Evolutionary conservation across 805 yeast genomes (phyloP).

Genomic region (Saccharomyces jurei): DNA sequence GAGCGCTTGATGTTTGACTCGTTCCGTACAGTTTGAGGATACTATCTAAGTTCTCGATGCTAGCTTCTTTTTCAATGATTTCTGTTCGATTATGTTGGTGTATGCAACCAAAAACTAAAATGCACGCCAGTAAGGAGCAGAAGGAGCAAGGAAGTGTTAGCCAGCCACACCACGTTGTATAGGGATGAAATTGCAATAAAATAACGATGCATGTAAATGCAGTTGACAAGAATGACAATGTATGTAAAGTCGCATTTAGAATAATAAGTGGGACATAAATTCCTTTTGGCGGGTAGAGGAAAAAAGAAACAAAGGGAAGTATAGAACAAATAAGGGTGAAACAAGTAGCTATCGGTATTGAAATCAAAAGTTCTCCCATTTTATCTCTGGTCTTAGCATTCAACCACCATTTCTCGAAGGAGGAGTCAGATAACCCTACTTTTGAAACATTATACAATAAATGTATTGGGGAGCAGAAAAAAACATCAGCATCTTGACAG

Average conservation of each 20-base stretch:
- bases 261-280: conserved; percentile 24
- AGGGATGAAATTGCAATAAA: conserved; percentile 54
- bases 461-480: conserved; percentile 39
- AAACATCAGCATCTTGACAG: conserved; percentile 32
- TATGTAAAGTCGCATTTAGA: conserved; percentile 37
- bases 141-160: conserved; percentile 58
- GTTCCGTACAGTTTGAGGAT: background rate
- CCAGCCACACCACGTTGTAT: conserved; percentile 68
- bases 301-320: conserved; percentile 33
- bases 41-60: background rate
- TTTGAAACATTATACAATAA: conserved; percentile 30
- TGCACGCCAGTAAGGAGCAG: conserved; percentile 35
- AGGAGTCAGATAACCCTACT: conserved; percentile 8
- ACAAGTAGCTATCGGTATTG: conserved; percentile 62
- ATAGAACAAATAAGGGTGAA: conserved; percentile 34
- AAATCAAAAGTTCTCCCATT: conserved; percentile 47
- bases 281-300: conserved; percentile 21
- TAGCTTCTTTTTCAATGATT: background rate
- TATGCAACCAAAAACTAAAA: background rate
- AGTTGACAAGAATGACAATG: conserved; percentile 46
- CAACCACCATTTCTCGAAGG: conserved; percentile 42
- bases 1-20: background rate
- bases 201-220: conserved; percentile 47
- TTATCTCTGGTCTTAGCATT: conserved; percentile 38
- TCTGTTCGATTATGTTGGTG: background rate